Percentiles rank a stretch among this genome's conserved stretches.
Conservation (phyloP, 2,329 filamentous ascomycete species). For the Fusarium keratoplasticum region DNA sequence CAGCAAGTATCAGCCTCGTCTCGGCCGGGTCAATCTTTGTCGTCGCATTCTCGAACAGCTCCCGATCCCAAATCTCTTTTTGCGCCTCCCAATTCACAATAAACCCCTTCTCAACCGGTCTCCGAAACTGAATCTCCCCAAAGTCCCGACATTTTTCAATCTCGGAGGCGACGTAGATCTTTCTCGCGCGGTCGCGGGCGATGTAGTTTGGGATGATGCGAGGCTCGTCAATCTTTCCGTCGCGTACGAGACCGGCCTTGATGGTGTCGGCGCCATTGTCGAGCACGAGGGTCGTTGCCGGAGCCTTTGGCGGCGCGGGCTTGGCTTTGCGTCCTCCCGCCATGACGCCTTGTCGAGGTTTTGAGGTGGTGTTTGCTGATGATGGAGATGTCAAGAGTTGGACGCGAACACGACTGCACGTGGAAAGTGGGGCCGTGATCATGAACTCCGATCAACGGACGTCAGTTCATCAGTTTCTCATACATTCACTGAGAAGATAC, state of each 20-base stretch:
- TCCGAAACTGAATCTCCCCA: slow-evolving; percentile 86
- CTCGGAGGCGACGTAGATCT: slow-evolving; percentile 83
- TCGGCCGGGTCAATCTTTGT: slow-evolving; percentile 80
- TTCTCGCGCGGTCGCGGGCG: slow-evolving; percentile 82
- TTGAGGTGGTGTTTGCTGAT: neutral
- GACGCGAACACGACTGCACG: slow-evolving; percentile 33
- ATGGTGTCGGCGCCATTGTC: slow-evolving; percentile 94
- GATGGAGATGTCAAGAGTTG: slow-evolving; percentile 9
- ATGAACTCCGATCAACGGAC: neutral
- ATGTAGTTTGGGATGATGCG: slow-evolving; percentile 88
- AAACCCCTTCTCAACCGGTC: slow-evolving; percentile 94
- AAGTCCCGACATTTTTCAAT: slow-evolving; percentile 86
- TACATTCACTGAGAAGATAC: no score
- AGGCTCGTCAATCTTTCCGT: slow-evolving; percentile 65
- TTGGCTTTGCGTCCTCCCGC: slow-evolving; percentile 65
- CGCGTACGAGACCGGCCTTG: slow-evolving; percentile 83
- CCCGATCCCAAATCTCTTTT: slow-evolving; percentile 94
- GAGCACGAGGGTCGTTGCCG: slow-evolving; percentile 80
- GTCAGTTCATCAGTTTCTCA: no score
- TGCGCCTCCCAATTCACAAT: slow-evolving; percentile 97
- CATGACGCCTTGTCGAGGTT: slow-evolving; percentile 47
- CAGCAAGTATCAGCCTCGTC: slow-evolving; percentile 86
- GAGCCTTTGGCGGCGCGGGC: slow-evolving; percentile 61
- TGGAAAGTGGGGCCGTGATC: slow-evolving; percentile 19
- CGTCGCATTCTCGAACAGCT: slow-evolving; percentile 79